Evolutionary conservation across 2,329 filamentous ascomycete genomes (phyloP), one percentile per base, ranked within the genome.

Genomic region (Bipolaris victoriae): DNA sequence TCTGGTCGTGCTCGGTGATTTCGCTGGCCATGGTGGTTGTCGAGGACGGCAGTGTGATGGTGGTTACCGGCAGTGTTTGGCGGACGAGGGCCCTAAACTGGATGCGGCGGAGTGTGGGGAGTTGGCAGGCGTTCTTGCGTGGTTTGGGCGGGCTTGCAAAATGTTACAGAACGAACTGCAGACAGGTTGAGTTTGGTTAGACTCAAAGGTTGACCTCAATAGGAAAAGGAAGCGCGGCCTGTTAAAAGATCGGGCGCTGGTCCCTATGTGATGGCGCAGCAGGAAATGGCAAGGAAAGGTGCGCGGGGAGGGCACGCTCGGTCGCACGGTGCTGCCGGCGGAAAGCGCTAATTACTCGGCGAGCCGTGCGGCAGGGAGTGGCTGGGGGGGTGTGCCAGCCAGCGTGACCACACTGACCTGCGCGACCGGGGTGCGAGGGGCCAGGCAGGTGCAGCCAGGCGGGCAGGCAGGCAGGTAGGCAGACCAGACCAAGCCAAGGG

Each of bases 1-100:
- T 78, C 69, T 80, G 79, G 67, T 83, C 80, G 72, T 82, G 80
- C 62, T 82, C 78, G 71, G 80, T 80, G 74, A 82, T 81, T 66
- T 80, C 78, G 57, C 71, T 77, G 69, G 78, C 76, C 77, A 80
- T 80, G 64, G 64, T 75, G 66, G 63, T 56, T 29, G 26, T 29
- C 26, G 47, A 49, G 64, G 57, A 48, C 61, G 54, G 54, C 57
- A 52, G 58, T 56, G 39, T 15, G 3, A 9, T 7, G 61, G 62
- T 70, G 72, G 67, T 66, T 71, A 66, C 63, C 68, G 35, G 54
- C 36, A 61, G 69, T 70, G 69, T 72, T 76, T 74, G 69, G 70
- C 61, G 68, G 66, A 63, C 55, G 69, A 65, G 66, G 71, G 72
- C 62, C 71, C 69, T 76, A 76, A 57, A 76, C 76, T 77, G 72